Conservation (phyloP, 805 yeast species). For the Millerozyma acaciae region DNA sequence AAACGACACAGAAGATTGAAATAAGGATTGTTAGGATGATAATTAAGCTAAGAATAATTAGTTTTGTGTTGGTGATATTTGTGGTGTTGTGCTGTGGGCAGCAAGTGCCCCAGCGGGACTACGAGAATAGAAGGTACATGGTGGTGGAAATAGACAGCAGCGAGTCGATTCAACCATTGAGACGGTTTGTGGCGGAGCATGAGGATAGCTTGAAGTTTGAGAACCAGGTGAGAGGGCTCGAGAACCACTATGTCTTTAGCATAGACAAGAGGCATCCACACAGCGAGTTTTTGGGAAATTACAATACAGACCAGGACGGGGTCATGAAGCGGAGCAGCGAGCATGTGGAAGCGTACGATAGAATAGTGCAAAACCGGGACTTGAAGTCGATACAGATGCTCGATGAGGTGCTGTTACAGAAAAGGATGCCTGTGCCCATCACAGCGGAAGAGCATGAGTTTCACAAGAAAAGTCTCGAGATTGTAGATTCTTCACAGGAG, state of each 20-base stretch:
- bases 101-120: conserved; percentile 38
- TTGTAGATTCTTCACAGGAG: conserved; percentile 50
- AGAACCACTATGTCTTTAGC: conserved; percentile 66
- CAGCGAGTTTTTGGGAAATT: conserved; percentile 32
- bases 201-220: conserved; percentile 47
- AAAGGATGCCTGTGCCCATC: conserved; percentile 55
- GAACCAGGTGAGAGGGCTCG: conserved; percentile 58
- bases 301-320: conserved; percentile 22
- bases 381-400: conserved; percentile 52
- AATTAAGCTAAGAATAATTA: too few species aligned
- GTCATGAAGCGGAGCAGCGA: conserved; percentile 27
- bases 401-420: conserved; percentile 49
- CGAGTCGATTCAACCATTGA: conserved; percentile 19
- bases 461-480: conserved; percentile 8
- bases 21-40: too few species aligned
- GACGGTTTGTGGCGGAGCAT: conserved; percentile 34
- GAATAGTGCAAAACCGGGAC: conserved; percentile 21
- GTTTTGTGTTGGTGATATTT: too few species aligned
- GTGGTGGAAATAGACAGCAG: conserved; percentile 51
- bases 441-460: conserved; percentile 10
- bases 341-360: conserved; percentile 21
- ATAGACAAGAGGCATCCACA: conserved; percentile 36
- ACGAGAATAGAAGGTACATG: conserved; percentile 51
- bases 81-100: too few species aligned
- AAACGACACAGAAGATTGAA: too few species aligned